Evolutionary conservation across 1,284 basidiomycete genomes (phyloP), one percentile per base, ranked within the genome.

Genomic region (Apiotrichum siamense): DNA sequence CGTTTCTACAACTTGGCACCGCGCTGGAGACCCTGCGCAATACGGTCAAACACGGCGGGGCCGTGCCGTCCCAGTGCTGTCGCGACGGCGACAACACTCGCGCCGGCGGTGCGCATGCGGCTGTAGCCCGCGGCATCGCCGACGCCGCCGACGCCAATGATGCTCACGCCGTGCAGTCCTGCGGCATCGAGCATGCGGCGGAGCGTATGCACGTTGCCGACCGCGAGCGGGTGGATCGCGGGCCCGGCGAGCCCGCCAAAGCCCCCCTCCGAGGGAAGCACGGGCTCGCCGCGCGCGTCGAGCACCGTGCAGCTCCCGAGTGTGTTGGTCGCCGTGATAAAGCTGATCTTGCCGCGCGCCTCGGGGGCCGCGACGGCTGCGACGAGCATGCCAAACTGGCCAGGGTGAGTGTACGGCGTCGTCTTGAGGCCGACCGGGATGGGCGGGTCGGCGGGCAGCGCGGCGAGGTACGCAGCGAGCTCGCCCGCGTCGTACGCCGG

Each of bases 81-180:
- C 18, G 55, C 55, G 12, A 54, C 47, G 0, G 35, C 55, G 6
- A 57, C 52, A 7, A 31, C 42, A 23, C 17, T 33, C 4, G 55
- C 55, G 1, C 55, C 55, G 1, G 44, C 51, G 15, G 46, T 44
- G 24, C 43, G 18, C 55, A 57, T 57, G n/a, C 55, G 26, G 25
- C 13, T 27, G 31, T 35, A 57, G 1, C 51, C 51, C 11, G 38
- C 38, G 2, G 46, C 43, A 24, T 57, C 55, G 2, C 42, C 24
- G 5, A 57, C 55, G 21, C 55, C 55, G 2, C 55, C 55, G 4
- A 57, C 55, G 24, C 55, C 55, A 12, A 57, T 50, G 24, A 57
- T 48, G 23, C 47, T 40, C n/a, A 52, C 27, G 7, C 39, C 31
- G 3, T 1, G 3, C 4, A 55, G 41, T 4, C 51, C 49, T 2